These are phyloP conservation scores for Capsicum pubescens DNA, from an alignment of 257 asterid genomes.

Conservation along the genomic window DNA sequence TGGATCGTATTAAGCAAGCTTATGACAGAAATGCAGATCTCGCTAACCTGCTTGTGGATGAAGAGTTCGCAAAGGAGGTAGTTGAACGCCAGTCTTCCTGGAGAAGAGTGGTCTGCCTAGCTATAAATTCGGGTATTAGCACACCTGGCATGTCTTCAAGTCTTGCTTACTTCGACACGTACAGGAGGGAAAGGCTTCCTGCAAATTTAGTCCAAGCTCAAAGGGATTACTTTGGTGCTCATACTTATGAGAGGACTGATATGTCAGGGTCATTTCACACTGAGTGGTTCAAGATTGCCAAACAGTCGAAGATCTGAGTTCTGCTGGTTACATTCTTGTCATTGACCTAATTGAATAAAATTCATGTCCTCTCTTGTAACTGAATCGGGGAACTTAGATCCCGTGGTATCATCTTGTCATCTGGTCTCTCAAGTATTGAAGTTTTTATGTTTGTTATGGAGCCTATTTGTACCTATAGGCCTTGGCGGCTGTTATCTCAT, in stretches of 20 bases:
- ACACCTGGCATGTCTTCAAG: constrained; percentile 98
- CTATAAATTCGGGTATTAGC: constrained; percentile 84
- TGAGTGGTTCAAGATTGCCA: constrained; percentile 93
- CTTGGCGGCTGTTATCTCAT: constrained; percentile 6
- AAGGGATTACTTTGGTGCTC: constrained; percentile 97
- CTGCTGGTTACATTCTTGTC: constrained; percentile 23
- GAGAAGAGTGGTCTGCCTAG: constrained; percentile 88
- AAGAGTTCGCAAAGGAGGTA: constrained; percentile 87
- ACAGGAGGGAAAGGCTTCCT: constrained; percentile 83
- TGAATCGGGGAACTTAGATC: background rate
- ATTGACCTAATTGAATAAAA: constrained; percentile 24
- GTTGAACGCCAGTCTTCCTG: constrained; percentile 89
- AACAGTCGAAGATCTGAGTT: constrained; percentile 51
- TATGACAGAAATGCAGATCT: constrained; percentile 86
- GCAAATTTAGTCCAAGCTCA: constrained; percentile 97
- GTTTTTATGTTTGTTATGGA: constrained; percentile 13
- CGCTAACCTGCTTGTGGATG: constrained; percentile 88
- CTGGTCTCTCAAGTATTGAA: background rate
- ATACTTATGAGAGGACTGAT: constrained; percentile 86
- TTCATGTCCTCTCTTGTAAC: constrained; percentile 5
- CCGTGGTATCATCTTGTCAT: background rate
- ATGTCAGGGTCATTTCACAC: constrained; percentile 81
- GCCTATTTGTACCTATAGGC: constrained; percentile 18
- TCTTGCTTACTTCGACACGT: constrained; percentile 89
- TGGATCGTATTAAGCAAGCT: constrained; percentile 93